Conservation (phyloP, 352 stramenopile species). For the Globisporangium polare region DNA sequence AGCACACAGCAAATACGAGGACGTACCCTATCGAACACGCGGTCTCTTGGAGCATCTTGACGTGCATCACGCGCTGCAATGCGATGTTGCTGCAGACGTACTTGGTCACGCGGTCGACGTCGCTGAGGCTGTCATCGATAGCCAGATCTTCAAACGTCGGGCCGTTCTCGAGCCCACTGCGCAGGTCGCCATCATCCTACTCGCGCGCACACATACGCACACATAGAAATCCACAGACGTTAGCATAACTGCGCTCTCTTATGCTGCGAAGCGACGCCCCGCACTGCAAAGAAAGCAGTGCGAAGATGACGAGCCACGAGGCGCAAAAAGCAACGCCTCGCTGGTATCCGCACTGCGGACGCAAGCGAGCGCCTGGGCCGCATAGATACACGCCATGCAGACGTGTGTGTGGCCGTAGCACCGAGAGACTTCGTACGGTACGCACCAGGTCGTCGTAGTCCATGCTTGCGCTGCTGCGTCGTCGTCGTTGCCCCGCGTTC, state of each 20-base stretch:
- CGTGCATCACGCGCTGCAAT: conserved; percentile 96
- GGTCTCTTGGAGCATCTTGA: conserved; percentile 94
- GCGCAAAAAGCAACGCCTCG: background rate
- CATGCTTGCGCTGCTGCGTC: conserved; percentile 12
- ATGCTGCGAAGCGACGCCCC: background rate
- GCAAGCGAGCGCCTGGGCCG: background rate
- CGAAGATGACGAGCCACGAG: background rate
- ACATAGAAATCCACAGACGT: background rate
- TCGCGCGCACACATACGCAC: background rate
- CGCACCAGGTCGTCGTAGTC: conserved; percentile 14
- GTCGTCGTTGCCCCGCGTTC: conserved; percentile 8
- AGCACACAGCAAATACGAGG: background rate
- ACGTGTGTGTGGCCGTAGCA: background rate
- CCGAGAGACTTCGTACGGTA: background rate
- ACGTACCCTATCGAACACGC: conserved; percentile 62
- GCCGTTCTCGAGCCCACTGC: conserved; percentile 29
- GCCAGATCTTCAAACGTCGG: conserved; percentile 98
- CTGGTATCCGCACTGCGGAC: background rate
- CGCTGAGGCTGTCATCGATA: conserved; percentile 96
- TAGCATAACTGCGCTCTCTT: background rate
- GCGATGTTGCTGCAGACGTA: conserved; percentile 96
- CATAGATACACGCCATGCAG: background rate
- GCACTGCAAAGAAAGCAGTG: background rate
- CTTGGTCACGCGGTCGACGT: conserved; percentile 93
- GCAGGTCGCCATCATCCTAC: conserved; percentile 22